These are phyloP conservation scores for Solanum phureja DNA, from an alignment of 257 asterid species.

Conservation along the genomic window DNA sequence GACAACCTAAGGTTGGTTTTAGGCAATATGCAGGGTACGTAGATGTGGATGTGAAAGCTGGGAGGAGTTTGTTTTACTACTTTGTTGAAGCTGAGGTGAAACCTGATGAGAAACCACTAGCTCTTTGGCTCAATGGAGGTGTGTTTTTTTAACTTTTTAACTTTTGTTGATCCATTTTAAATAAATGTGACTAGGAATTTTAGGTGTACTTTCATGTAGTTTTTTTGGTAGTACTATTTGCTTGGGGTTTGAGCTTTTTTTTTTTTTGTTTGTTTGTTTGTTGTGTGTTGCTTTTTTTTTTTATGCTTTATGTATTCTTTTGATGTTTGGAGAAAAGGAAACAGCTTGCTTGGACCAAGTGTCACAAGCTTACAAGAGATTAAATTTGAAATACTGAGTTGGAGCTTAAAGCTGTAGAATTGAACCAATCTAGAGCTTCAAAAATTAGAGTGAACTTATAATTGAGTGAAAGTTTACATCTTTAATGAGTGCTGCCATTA, in stretches of 20 bases:
- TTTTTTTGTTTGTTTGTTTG: neutral
- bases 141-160: neutral
- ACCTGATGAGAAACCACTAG: conserved; percentile 61
- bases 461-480: neutral
- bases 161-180: neutral
- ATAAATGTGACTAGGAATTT: neutral
- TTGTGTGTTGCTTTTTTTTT: neutral
- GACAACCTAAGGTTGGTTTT: conserved; percentile 76
- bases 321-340: neutral
- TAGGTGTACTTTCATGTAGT: neutral
- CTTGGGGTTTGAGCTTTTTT: conserved; percentile 1
- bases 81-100: conserved; percentile 81
- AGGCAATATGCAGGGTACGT: conserved; percentile 87
- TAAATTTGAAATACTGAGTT: neutral
- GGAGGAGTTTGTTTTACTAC: conserved; percentile 87
- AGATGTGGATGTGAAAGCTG: conserved; percentile 70
- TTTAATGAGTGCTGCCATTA: neutral
- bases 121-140: conserved; percentile 99
- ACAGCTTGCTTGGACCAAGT: neutral
- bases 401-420: neutral
- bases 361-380: neutral
- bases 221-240: neutral
- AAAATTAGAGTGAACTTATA: neutral
- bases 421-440: neutral
- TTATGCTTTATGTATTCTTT: neutral